Base-by-base conservation (phyloP, 768 basidiomycete species). In the Saitozyma sp. region DNA sequence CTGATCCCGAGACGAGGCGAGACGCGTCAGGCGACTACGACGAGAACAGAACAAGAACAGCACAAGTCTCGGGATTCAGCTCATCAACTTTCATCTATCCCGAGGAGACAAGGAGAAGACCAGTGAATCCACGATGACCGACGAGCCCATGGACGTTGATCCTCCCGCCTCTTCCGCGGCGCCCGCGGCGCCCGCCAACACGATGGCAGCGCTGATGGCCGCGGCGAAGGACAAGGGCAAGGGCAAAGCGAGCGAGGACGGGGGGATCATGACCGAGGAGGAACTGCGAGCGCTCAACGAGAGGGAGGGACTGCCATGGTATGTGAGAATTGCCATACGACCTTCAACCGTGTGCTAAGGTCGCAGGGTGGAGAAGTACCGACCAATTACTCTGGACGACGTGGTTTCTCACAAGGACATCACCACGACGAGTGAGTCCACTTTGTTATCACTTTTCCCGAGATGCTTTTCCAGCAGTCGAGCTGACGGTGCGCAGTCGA, bases 341-440 rank as follows among this genome's bases (percentile, higher is more conserved):
- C 37, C 8, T 2, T 7, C 29, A 38, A 19, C 9, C 10, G 19
- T 39, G 3, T 54, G 39, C 48, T 59, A 16, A 55, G 45, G 8
- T 2, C 20, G 19, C 66, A 95, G 95, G 95, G 96, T 98, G 43
- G 95, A 99, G 80, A 97, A 98, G 80, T 98, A 97, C 81, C 82
- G 96, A 58, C 96, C 96, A 11, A 89, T 88, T 9, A 88, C 89
- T 3, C 81, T 99, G 60, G 88, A 89, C 70, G 96, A 98, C 70
- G 92, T 99, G 19, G 96, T 99, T 8, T 95, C 95, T 0, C 96
- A 99, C 75, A 88, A 90, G 67, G 92, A 96, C 76, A 98, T 98
- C 67, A 97, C 89, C 1, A 86, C 83, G 51, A 99, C 96, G 8
- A 97, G 96, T 98, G 64, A 71, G 89, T 81, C n/a, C 14, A 42